A percentile compares a stretch with the other conserved stretches of the same genome.
Conservation (phyloP, 805 yeast genomes). For the Kodamaea lidongshanica region DNA sequence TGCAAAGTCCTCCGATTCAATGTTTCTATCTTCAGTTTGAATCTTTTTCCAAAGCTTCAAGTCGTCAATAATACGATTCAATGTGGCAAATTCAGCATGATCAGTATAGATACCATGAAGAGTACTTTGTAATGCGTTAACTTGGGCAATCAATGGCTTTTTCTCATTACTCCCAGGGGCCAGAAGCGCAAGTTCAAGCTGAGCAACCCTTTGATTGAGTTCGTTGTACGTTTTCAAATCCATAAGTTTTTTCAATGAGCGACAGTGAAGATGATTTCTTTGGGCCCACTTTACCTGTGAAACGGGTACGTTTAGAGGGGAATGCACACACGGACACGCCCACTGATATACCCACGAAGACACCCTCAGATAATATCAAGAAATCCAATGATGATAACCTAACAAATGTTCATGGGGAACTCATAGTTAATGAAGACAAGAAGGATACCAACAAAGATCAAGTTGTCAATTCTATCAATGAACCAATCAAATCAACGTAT, state of each 20-base stretch:
- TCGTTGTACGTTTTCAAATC: constrained; percentile 7
- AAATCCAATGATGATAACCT: no score
- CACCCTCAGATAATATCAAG: no score
- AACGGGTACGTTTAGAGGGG: no score
- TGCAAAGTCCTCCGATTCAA: no score
- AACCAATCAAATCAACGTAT: no score
- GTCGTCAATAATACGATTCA: constrained; percentile 15
- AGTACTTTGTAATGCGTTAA: constrained; percentile 11
- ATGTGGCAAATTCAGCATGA: constrained; percentile 15
- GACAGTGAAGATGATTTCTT: constrained; percentile 8
- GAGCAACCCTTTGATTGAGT: constrained; percentile 7
- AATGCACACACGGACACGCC: no score
- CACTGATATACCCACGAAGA: no score
- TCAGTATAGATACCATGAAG: constrained; percentile 12
- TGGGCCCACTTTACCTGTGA: constrained; percentile 9
- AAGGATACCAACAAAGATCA: no score
- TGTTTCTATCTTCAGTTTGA: constrained; percentile 1
- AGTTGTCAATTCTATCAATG: no score
- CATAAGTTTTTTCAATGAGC: constrained; percentile 6
- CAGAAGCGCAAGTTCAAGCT: constrained; percentile 9
- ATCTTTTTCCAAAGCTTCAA: constrained; percentile 15
- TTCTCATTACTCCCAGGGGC: constrained; percentile 4
- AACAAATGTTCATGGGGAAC: no score
- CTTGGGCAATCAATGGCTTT: constrained; percentile 11
- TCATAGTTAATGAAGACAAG: no score